Evolutionary conservation across 306 rosid genomes (phyloP), one percentile per base, ranked within the genome.

Genomic region (Lablab purpureus): DNA sequence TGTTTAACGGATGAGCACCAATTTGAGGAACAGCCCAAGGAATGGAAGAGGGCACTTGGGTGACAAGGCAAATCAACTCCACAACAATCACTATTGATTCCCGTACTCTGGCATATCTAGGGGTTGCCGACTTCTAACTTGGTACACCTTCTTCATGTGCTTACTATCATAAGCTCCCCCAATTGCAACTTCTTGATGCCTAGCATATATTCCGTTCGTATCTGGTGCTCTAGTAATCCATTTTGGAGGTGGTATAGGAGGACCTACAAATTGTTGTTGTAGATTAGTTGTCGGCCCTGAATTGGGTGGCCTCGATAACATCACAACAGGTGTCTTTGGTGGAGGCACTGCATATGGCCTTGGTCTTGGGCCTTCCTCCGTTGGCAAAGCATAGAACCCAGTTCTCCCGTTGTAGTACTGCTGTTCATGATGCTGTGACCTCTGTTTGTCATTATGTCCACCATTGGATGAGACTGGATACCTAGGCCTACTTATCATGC

Each of bases 191-290:
- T 90, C 98, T 81, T 81, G 94, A 81, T 81, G 90, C 83, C 88
- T 75, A 50, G 27, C 37, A 79, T 81, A 54, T 62, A 88, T 72
- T 79, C 91, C 94, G 81, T 85, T 89, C 4, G 67, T 68, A 74
- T 71, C 59, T 6, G 89, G 89, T 40, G 69, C 86, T 77, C 76
- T 93, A 49, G 85, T 85, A 73, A 91, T 84, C 99, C 99, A 95
- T 59, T 90, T 91, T 50, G 94, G 88, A 55, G 99, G 98, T 13
- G 98, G 98, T 49, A 81, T 76, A 25, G 98, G 98, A 84, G 91
- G 97, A 40, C 85, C 88, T 82, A 64, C 50, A 76, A 66, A 79
- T 73, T 81, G 89, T 12, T 74, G 83, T 34, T 85, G 85, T 75
- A 49, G 73, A 73, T 90, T 84, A 55, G 81, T 22, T 62, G 87